phyloP scores from a whole-genome alignment of 441 rosid genomes.

The Corymbia calophylla region DNA sequence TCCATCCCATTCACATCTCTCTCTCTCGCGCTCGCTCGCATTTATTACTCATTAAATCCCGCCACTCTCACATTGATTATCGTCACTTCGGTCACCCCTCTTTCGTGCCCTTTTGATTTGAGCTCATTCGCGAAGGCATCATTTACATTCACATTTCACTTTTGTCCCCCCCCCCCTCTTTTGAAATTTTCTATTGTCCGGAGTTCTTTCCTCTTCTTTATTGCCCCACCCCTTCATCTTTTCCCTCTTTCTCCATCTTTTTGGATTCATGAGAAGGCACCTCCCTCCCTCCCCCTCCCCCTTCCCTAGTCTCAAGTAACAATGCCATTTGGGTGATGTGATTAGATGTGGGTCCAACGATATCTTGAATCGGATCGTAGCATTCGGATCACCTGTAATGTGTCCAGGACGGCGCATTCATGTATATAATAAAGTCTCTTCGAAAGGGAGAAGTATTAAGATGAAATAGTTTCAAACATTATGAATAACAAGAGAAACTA shows the following conservation, averaged over 20 bases:
- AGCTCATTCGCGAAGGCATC: background rate
- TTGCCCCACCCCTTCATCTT: background rate
- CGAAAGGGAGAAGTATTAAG: background rate
- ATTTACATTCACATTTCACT: background rate
- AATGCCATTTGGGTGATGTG: background rate
- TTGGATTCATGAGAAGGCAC: background rate
- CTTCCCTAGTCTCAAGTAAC: background rate
- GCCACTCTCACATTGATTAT: background rate
- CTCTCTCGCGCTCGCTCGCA: background rate
- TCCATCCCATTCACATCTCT: background rate
- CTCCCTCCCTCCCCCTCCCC: background rate
- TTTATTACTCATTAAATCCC: background rate
- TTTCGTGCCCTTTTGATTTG: background rate
- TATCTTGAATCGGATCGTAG: background rate
- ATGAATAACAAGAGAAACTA: background rate
- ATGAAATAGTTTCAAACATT: background rate
- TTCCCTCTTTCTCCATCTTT: background rate
- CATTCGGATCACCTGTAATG: background rate
- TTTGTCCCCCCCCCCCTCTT: background rate
- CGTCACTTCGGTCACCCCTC: background rate
- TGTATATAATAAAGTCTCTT: background rate
- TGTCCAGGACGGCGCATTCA: no score
- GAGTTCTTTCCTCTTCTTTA: background rate
- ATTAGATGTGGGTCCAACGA: background rate
- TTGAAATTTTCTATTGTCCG: background rate